Percentiles rank a stretch among this genome's conserved stretches.
Conservation (phyloP, 306 rosid genomes). For the Castanea mollissima region DNA sequence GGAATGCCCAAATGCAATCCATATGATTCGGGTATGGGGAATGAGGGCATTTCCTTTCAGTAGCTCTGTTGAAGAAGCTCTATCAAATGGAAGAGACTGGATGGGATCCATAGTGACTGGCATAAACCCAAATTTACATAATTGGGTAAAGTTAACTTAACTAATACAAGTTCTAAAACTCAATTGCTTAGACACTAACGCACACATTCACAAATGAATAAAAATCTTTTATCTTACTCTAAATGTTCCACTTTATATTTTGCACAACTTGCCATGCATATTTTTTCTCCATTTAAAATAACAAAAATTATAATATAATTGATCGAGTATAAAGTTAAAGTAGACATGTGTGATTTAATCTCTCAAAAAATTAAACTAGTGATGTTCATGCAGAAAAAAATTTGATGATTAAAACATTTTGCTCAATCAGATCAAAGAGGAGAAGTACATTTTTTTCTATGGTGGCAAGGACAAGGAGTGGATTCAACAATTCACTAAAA, state of each 20-base stretch:
- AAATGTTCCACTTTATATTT: too few relatives aligned
- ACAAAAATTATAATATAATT: too few relatives aligned
- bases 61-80: background rate
- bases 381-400: too few relatives aligned
- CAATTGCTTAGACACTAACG: too few relatives aligned
- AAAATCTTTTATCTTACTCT: too few relatives aligned
- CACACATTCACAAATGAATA: too few relatives aligned
- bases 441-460: conserved; percentile 38
- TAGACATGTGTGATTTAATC: too few relatives aligned
- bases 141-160: conserved; percentile 15
- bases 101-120: background rate
- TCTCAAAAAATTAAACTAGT: too few relatives aligned
- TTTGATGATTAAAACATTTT: background rate
- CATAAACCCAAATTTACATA: background rate
- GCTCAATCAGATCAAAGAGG: conserved; percentile 29
- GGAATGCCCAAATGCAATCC: conserved; percentile 26
- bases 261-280: too few relatives aligned
- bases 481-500: conserved; percentile 33
- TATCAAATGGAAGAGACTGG: background rate
- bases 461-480: conserved; percentile 39
- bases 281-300: too few relatives aligned
- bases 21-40: conserved; percentile 29
- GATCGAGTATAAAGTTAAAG: too few relatives aligned
- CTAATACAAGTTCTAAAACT: background rate
- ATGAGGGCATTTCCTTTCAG: conserved; percentile 28